These are phyloP conservation scores for Mycoemilia scoparia DNA, from an alignment of 192 early-diverging fungal species.

Conservation along the genomic window DNA sequence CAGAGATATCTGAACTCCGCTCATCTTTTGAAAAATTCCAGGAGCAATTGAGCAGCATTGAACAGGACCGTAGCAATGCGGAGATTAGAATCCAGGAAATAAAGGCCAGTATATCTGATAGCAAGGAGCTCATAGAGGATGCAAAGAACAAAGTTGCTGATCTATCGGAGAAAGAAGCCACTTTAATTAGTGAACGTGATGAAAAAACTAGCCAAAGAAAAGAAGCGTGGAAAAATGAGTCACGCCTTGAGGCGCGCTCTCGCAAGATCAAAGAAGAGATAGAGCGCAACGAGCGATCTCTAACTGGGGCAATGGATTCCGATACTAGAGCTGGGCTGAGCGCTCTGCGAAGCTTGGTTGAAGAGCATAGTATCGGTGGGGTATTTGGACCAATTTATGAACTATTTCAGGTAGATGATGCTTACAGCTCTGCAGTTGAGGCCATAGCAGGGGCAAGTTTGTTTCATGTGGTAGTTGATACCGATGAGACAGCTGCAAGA, in stretches of 20 bases:
- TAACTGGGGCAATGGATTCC: constrained; percentile 65
- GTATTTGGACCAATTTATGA: constrained; percentile 85
- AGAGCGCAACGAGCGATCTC: constrained; percentile 45
- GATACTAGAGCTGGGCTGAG: constrained; percentile 64
- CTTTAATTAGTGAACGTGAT: constrained; percentile 23
- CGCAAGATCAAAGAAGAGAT: constrained; percentile 56
- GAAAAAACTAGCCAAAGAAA: constrained; percentile 28
- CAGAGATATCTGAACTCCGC: constrained; percentile 50
- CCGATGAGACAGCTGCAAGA: constrained; percentile 68
- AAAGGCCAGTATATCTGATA: constrained; percentile 7
- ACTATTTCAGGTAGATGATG: constrained; percentile 74
- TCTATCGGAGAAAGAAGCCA: constrained; percentile 17
- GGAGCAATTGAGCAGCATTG: constrained; percentile 29
- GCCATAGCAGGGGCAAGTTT: constrained; percentile 69
- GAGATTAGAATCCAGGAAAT: constrained; percentile 10
- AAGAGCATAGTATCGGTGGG: constrained; percentile 42
- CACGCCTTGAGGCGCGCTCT: constrained; percentile 40
- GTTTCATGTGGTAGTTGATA: constrained; percentile 94
- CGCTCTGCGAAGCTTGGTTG: constrained; percentile 46
- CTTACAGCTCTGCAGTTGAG: constrained; percentile 73
- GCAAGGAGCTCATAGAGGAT: constrained; percentile 8
- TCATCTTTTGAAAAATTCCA: constrained; percentile 29
- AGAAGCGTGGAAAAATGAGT: constrained; percentile 80
- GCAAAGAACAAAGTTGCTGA: constrained; percentile 10
- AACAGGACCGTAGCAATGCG: constrained; percentile 14